Percentiles rank a stretch among this genome's conserved stretches.
These are phyloP conservation scores for Russula vinacea DNA, from an alignment of 768 basidiomycete genomes.

Conservation along the genomic window DNA sequence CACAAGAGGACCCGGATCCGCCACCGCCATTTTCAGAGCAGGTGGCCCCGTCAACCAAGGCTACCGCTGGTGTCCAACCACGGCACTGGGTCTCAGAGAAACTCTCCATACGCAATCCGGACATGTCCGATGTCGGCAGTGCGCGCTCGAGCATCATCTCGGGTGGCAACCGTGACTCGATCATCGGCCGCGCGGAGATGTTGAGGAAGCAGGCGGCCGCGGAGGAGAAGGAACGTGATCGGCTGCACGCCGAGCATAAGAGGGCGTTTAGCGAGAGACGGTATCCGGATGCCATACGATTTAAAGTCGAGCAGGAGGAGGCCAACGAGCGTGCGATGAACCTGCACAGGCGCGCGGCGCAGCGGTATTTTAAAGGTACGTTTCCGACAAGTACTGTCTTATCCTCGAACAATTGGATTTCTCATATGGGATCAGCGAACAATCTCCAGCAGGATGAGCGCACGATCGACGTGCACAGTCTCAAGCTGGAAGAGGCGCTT, in stretches of 20 bases:
- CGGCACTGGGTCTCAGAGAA: constrained; percentile 21
- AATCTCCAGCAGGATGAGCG: constrained; percentile 34
- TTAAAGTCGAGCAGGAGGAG: constrained; percentile 36
- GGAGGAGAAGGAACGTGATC: constrained; percentile 33
- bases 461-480: constrained; percentile 39
- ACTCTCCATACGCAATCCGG: constrained; percentile 19
- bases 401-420: background rate
- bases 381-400: background rate
- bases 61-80: constrained; percentile 10
- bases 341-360: constrained; percentile 37
- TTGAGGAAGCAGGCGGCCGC: constrained; percentile 34
- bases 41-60: background rate
- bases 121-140: constrained; percentile 19
- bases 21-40: constrained; percentile 24
- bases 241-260: constrained; percentile 30
- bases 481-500: constrained; percentile 37
- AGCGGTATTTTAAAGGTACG: constrained; percentile 38
- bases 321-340: constrained; percentile 34
- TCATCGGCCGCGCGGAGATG: constrained; percentile 35
- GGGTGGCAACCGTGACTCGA: constrained; percentile 31
- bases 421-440: constrained; percentile 32
- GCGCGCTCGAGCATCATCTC: constrained; percentile 34
- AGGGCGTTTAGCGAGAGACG: constrained; percentile 33
- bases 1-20: constrained; percentile 19
- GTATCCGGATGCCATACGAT: constrained; percentile 32